These are phyloP conservation scores for Wallacemonas sp. DNA, from an alignment of 208 protist species.

Conservation along the genomic window DNA sequence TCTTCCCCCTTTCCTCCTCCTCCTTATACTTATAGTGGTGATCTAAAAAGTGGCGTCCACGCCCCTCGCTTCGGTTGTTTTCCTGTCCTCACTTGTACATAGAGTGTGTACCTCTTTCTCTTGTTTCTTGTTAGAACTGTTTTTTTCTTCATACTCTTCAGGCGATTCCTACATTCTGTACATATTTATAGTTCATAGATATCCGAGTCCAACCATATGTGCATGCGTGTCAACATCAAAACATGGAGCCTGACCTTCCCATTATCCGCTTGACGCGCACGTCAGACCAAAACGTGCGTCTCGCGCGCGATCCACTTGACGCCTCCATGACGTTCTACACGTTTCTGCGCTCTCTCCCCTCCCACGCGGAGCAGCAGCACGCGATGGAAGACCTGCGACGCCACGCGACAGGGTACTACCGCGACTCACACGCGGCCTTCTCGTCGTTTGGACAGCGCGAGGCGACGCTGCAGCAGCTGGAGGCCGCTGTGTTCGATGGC, in stretches of 20 bases:
- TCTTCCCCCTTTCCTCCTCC: neutral
- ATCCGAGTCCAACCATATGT: no score
- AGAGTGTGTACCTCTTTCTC: no score
- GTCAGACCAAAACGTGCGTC: constrained; percentile 40
- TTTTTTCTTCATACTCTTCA: no score
- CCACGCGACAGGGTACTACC: constrained; percentile 26
- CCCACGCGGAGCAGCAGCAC: constrained; percentile 36
- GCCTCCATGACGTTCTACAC: constrained; percentile 74
- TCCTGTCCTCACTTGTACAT: no score
- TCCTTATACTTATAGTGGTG: neutral
- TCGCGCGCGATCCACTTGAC: constrained; percentile 46
- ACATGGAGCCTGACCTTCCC: constrained; percentile 31
- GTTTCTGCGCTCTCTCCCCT: constrained; percentile 75
- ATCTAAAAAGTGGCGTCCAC: neutral
- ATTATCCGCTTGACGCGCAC: constrained; percentile 68
- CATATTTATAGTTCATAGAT: no score
- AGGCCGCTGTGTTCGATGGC: constrained; percentile 40
- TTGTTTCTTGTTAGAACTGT: no score
- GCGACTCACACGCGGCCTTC: neutral
- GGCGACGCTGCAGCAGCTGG: constrained; percentile 38
- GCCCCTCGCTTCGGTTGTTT: no score
- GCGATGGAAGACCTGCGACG: constrained; percentile 60
- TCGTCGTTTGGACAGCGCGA: neutral
- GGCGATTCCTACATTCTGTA: no score
- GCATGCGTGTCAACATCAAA: neutral